Percentiles rank a stretch among this genome's conserved stretches.
These are phyloP conservation scores for Apiospora hydei DNA, from an alignment of 2,329 filamentous ascomycete species.

Conservation along the genomic window DNA sequence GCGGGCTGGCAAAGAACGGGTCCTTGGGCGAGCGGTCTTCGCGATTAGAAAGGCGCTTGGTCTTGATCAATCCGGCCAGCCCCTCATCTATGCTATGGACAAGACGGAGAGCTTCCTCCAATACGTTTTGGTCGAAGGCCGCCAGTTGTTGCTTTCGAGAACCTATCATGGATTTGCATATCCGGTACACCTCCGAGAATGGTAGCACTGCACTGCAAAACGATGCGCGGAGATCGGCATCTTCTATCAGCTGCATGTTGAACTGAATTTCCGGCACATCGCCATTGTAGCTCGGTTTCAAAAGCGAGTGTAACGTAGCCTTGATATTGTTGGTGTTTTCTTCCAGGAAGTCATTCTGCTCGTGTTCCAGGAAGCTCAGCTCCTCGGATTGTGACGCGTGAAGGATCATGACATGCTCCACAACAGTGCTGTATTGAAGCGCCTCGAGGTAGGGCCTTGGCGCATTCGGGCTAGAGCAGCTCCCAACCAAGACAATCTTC, in stretches of 20 bases:
- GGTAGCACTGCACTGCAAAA: constrained; percentile 34
- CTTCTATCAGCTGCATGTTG: constrained; percentile 22
- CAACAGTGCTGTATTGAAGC: constrained; percentile 48
- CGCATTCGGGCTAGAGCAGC: constrained; percentile 65
- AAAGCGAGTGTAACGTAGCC: constrained; percentile 31
- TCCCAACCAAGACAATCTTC: constrained; percentile 81
- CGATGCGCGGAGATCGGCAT: constrained; percentile 26
- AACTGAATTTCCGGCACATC: constrained; percentile 19
- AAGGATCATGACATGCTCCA: constrained; percentile 44
- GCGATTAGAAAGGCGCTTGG: constrained; percentile 47
- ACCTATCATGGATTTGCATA: constrained; percentile 40
- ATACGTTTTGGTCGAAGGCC: constrained; percentile 26
- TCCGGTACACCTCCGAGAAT: constrained; percentile 37
- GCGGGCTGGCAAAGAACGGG: constrained; percentile 29
- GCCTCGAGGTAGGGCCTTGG: constrained; percentile 51
- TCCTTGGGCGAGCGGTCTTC: constrained; percentile 38
- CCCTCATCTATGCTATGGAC: constrained; percentile 35
- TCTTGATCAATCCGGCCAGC: constrained; percentile 44
- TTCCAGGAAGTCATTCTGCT: constrained; percentile 31
- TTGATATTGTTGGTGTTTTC: constrained; percentile 42
- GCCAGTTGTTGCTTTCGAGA: constrained; percentile 24
- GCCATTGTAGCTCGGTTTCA: constrained; percentile 12
- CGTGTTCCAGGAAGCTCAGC: neutral
- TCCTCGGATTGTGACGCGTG: neutral
- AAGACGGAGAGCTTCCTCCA: constrained; percentile 31